Percentiles rank a stretch among this genome's conserved stretches.
These are phyloP conservation scores for Ogataea siamensis DNA, from an alignment of 805 yeast genomes.

Conservation along the genomic window DNA sequence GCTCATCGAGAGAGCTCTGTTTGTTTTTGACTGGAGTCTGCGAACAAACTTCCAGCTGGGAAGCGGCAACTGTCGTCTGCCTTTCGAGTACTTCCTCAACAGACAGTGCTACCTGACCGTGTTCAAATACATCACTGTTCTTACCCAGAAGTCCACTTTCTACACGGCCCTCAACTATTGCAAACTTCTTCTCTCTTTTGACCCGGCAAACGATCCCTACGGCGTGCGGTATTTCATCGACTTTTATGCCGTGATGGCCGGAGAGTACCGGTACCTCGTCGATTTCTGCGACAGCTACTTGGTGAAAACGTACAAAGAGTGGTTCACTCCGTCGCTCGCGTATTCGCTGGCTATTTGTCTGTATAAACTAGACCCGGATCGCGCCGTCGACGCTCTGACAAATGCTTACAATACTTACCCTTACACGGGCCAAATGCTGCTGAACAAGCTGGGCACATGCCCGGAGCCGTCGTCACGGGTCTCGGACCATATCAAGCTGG, in stretches of 20 bases:
- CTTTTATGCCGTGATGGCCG: slow-evolving; percentile 65
- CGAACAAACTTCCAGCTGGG: slow-evolving; percentile 58
- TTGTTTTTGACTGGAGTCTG: slow-evolving; percentile 75
- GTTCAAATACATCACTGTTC: slow-evolving; percentile 65
- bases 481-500: slow-evolving; percentile 38
- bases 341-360: slow-evolving; percentile 67
- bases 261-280: slow-evolving; percentile 60
- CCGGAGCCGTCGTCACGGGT: slow-evolving; percentile 29
- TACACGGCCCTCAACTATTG: slow-evolving; percentile 75
- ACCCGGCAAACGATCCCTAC: slow-evolving; percentile 77
- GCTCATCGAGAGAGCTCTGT: slow-evolving; percentile 70
- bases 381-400: slow-evolving; percentile 48
- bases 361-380: slow-evolving; percentile 35
- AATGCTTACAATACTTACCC: slow-evolving; percentile 58
- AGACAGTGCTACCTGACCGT: slow-evolving; percentile 73
- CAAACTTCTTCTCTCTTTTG: slow-evolving; percentile 63
- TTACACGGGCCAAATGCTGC: slow-evolving; percentile 49
- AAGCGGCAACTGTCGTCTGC: slow-evolving; percentile 61
- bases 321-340: slow-evolving; percentile 73
- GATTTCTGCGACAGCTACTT: slow-evolving; percentile 57
- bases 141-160: slow-evolving; percentile 76
- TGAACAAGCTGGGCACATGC: slow-evolving; percentile 42
- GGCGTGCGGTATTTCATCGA: slow-evolving; percentile 85
- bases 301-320: slow-evolving; percentile 52
- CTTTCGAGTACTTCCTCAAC: slow-evolving; percentile 71